These are phyloP conservation scores for Xylariaceae sp. DNA, from an alignment of 2,329 filamentous ascomycete genomes.

Conservation along the genomic window DNA sequence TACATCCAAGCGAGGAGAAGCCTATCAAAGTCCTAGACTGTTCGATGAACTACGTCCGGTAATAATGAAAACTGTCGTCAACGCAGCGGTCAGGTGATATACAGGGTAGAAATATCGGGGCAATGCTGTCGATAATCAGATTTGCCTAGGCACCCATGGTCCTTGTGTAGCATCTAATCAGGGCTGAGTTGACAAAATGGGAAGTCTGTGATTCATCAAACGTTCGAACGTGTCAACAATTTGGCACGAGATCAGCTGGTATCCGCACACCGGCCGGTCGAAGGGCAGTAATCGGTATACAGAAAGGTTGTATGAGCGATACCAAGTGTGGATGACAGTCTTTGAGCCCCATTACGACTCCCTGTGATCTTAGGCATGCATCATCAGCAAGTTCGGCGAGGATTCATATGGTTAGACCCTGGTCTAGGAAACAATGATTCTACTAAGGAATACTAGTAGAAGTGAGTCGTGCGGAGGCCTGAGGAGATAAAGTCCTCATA, in stretches of 20 bases:
- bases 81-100: constrained; percentile 16
- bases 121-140: constrained; percentile 3
- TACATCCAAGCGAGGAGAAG: background rate
- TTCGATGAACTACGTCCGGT: constrained; percentile 8
- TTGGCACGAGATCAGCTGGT: constrained; percentile 20
- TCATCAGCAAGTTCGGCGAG: constrained; percentile 13
- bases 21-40: constrained; percentile 14
- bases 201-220: constrained; percentile 14
- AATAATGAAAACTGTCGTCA: constrained; percentile 5
- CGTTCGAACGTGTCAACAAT: constrained; percentile 14
- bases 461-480: constrained; percentile 14
- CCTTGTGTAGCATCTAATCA: constrained; percentile 11
- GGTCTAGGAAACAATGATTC: constrained; percentile 8
- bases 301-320: constrained; percentile 13
- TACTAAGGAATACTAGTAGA: constrained; percentile 4
- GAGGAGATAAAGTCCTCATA: constrained; percentile 11
- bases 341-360: constrained; percentile 13
- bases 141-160: constrained; percentile 9
- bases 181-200: constrained; percentile 12
- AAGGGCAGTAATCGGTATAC: constrained; percentile 14
- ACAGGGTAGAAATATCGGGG: constrained; percentile 10
- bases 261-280: constrained; percentile 15
- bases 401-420: constrained; percentile 13
- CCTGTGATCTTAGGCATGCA: constrained; percentile 10
- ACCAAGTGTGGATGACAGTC: constrained; percentile 9